Conservation (phyloP, 1,139 yeast species). For the Pichia sp. region DNA sequence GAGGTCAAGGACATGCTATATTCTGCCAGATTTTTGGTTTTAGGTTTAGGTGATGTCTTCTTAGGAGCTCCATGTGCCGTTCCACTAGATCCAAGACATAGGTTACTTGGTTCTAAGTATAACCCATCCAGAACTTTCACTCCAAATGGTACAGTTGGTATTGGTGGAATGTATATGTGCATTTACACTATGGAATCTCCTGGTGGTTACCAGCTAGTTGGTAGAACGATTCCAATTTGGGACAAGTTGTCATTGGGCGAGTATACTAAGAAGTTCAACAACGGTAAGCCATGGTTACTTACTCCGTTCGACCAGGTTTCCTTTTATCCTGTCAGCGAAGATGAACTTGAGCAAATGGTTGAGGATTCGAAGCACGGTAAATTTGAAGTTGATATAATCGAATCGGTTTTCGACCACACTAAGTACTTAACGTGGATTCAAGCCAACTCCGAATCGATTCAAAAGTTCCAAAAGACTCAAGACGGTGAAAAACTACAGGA, state of each 20-base stretch:
- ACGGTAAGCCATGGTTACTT: conserved; percentile 79
- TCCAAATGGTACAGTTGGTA: conserved; percentile 95
- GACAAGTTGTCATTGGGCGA: conserved; percentile 79
- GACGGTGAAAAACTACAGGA: conserved; percentile 80
- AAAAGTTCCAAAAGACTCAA: conserved; percentile 61
- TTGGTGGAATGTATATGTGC: conserved; percentile 98
- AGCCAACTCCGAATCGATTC: conserved; percentile 67
- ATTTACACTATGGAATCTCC: conserved; percentile 98
- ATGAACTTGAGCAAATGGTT: conserved; percentile 64
- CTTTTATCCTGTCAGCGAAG: conserved; percentile 86
- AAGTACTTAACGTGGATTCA: conserved; percentile 76
- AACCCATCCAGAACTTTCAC: conserved; percentile 96
- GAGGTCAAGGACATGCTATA: conserved; percentile 81
- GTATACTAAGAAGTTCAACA: conserved; percentile 42
- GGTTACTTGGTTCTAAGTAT: conserved; percentile 87
- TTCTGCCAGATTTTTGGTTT: conserved; percentile 82
- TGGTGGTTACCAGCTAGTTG: conserved; percentile 96
- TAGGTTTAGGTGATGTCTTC: conserved; percentile 96
- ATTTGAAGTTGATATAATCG: conserved; percentile 69
- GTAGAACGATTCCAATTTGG: conserved; percentile 97
- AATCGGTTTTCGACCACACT: conserved; percentile 77
- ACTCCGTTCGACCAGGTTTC: conserved; percentile 92
- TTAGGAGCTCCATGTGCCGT: conserved; percentile 98
- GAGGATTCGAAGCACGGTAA: conserved; percentile 80
- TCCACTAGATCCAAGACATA: conserved; percentile 93